Percentiles rank a stretch among this genome's conserved stretches.
Conservation (phyloP, 129 eudicot species). For the Tanacetum coccineum region DNA sequence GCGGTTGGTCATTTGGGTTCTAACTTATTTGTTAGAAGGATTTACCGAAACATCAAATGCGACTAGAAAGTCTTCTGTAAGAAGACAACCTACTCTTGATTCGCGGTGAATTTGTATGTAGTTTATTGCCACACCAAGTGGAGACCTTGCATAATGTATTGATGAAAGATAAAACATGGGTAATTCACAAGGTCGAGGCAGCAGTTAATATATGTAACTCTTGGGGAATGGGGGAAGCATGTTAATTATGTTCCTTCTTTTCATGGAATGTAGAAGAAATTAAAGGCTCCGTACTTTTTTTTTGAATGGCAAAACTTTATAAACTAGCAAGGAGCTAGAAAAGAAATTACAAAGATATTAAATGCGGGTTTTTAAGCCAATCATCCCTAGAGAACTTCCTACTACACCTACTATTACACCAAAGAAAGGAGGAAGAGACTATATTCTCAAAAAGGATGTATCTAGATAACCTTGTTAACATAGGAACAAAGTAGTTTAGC, state of each 20-base stretch:
- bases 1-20: slow-evolving; percentile 87
- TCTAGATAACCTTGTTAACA: neutral
- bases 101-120: slow-evolving; percentile 14
- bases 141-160: slow-evolving; percentile 12
- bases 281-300: slow-evolving; percentile 6
- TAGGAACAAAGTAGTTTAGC: neutral
- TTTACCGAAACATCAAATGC: slow-evolving; percentile 79
- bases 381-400: too few relatives aligned
- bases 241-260: slow-evolving; percentile 16
- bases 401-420: too few relatives aligned
- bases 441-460: too few relatives aligned
- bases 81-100: slow-evolving; percentile 4
- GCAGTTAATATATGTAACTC: slow-evolving; percentile 27
- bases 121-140: slow-evolving; percentile 16
- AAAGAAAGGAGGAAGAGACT: too few relatives aligned
- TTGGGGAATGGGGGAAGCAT: slow-evolving; percentile 26
- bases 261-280: slow-evolving; percentile 34
- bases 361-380: too few relatives aligned
- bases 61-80: slow-evolving; percentile 29
- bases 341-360: too few relatives aligned
- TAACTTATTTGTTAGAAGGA: slow-evolving; percentile 75
- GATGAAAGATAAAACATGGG: slow-evolving; percentile 8
- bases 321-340: too few relatives aligned
- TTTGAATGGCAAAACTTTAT: too few relatives aligned
- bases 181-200: slow-evolving; percentile 14